Percentiles rank a stretch among this genome's conserved stretches.
Conservation (phyloP, 177 flowering plant species). For the Tripterygium wilfordii region DNA sequence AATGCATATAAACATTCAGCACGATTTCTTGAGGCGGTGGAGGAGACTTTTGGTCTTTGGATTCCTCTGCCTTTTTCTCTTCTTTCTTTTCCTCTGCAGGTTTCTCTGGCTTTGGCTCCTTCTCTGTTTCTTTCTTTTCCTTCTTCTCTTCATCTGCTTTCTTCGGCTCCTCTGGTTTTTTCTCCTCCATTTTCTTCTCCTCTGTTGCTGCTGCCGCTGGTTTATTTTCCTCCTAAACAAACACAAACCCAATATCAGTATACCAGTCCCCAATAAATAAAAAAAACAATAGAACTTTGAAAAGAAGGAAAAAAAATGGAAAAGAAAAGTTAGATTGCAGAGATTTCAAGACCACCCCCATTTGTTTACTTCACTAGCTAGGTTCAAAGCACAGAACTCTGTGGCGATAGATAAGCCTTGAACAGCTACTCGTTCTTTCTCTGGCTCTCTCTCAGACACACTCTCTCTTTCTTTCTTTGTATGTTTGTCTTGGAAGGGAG, state of each 20-base stretch:
- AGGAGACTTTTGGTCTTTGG: no score
- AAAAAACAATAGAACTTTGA: background rate
- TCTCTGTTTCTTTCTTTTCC: constrained; percentile 15
- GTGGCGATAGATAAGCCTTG: constrained; percentile 12
- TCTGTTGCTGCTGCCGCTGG: constrained; percentile 41
- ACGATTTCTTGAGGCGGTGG: constrained; percentile 38
- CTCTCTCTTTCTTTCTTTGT: no score
- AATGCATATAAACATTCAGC: constrained; percentile 42
- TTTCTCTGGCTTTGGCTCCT: constrained; percentile 7
- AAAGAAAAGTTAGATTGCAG: background rate
- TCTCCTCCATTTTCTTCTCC: no score
- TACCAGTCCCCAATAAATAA: background rate
- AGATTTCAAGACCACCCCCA: constrained; percentile 25
- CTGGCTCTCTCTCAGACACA: no score
- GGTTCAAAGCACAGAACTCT: no score
- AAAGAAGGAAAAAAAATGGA: no score
- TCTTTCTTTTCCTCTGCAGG: no score
- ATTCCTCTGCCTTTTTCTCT: no score
- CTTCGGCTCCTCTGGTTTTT: constrained; percentile 19
- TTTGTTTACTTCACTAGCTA: no score
- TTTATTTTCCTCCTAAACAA: constrained; percentile 35
- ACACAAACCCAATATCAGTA: constrained; percentile 1
- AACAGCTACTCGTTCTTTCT: constrained; percentile 8
- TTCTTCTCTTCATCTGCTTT: constrained; percentile 22
- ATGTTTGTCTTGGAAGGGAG: no score